phyloP scores from a whole-genome alignment of 805 yeast genomes.

The Candida tammaniensis region DNA sequence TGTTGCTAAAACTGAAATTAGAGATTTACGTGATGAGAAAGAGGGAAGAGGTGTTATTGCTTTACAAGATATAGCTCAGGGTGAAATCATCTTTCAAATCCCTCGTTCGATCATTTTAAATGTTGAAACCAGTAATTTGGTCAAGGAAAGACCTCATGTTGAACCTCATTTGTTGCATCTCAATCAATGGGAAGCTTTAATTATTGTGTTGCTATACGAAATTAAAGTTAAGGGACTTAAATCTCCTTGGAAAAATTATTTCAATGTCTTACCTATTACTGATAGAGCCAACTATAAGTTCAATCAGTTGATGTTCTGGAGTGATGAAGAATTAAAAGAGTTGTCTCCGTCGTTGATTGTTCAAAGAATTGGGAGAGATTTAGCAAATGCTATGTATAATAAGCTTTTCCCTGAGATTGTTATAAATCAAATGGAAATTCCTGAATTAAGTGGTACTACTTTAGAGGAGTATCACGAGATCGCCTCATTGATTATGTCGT shows the following conservation, averaged over 20 bases:
- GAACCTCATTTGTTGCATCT: constrained; percentile 37
- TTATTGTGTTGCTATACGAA: constrained; percentile 66
- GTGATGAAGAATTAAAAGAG: constrained; percentile 49
- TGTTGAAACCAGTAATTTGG: constrained; percentile 53
- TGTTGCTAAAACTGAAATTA: constrained; percentile 55
- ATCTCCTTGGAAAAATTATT: constrained; percentile 69
- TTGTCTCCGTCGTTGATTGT: constrained; percentile 71
- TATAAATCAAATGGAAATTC: constrained; percentile 23
- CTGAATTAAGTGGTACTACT: constrained; percentile 30
- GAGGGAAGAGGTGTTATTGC: constrained; percentile 86
- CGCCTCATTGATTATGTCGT: constrained; percentile 83
- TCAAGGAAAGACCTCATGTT: constrained; percentile 26
- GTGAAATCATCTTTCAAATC: constrained; percentile 65
- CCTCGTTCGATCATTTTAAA: constrained; percentile 60
- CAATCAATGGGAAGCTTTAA: constrained; percentile 77
- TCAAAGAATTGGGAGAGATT: constrained; percentile 65
- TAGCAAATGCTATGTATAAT: constrained; percentile 60
- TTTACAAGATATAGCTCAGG: constrained; percentile 51
- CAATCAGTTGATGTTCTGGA: constrained; percentile 81
- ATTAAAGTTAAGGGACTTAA: constrained; percentile 36
- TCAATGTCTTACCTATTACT: constrained; percentile 62
- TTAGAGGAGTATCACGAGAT: constrained; percentile 63
- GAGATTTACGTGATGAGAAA: constrained; percentile 53
- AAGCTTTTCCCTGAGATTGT: constrained; percentile 42
- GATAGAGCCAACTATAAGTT: constrained; percentile 35